A percentile compares a stretch with the other conserved stretches of the same genome.
Conservation (phyloP, 495 filamentous ascomycete species). For the Terfezia boudieri region DNA sequence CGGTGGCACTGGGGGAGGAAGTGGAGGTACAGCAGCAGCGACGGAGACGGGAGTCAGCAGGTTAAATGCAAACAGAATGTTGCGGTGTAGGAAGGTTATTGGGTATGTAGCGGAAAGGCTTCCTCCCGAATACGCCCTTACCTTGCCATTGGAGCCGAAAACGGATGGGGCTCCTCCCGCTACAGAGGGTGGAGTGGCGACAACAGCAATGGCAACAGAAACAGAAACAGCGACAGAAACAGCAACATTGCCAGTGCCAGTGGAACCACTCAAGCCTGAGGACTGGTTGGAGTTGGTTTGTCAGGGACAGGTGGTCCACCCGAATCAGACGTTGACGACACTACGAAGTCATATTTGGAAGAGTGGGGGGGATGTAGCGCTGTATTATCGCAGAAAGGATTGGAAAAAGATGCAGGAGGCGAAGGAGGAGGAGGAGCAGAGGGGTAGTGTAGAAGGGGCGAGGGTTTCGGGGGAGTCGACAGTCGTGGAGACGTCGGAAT, state of each 20-base stretch:
- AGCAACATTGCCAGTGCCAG: conserved; percentile 19
- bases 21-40: conserved; percentile 14
- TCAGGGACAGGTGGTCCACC: conserved; percentile 48
- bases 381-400: conserved; percentile 81
- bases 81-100: conserved; percentile 84
- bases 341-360: conserved; percentile 83
- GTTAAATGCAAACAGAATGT: conserved; percentile 91
- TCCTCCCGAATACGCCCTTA: conserved; percentile 18
- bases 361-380: conserved; percentile 64
- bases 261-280: conserved; percentile 47
- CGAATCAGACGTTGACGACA: conserved; percentile 76
- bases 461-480: too few species aligned
- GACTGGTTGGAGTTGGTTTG: conserved; percentile 89
- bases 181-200: too few species aligned
- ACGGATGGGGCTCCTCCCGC: conserved; percentile 3
- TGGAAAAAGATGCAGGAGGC: conserved; percentile 27
- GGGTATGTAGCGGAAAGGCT: conserved; percentile 82
- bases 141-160: background rate
- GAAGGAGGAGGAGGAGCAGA: background rate
- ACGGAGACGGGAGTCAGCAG: conserved; percentile 41
- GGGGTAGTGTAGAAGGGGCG: background rate
- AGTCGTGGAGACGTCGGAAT: too few species aligned
- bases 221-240: too few species aligned
- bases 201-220: too few species aligned
- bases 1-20: conserved; percentile 30